phyloP scores from a whole-genome alignment of 495 filamentous ascomycete species.

The Neurospora sublineolata region DNA sequence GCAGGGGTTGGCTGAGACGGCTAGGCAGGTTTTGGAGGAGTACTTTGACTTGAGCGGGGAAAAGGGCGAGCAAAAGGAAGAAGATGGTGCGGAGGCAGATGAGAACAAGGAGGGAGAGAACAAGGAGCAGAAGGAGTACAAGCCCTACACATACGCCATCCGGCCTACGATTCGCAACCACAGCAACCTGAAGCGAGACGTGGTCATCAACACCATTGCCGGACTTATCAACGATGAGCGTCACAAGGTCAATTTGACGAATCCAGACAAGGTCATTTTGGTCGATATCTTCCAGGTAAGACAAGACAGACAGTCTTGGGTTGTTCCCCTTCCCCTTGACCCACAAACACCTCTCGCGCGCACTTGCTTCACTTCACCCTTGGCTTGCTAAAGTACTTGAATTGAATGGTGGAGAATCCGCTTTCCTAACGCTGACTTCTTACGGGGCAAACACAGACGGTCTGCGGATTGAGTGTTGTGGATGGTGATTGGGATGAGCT shows the following conservation, averaged over 20 bases:
- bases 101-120: conserved; percentile 26
- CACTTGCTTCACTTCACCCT: not conserved
- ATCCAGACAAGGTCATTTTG: conserved; percentile 74
- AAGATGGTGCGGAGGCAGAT: conserved; percentile 1
- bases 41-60: conserved; percentile 51
- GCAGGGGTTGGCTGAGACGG: conserved; percentile 61
- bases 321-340: not conserved
- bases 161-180: conserved; percentile 74
- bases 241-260: conserved; percentile 74
- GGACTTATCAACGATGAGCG: conserved; percentile 35
- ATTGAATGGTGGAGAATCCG: not conserved
- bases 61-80: not conserved
- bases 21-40: conserved; percentile 53
- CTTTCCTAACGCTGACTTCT: not conserved
- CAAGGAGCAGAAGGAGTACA: conserved; percentile 25
- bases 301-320: not conserved
- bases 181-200: conserved; percentile 57
- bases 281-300: conserved; percentile 82
- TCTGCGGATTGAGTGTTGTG: conserved; percentile 38
- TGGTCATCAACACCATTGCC: conserved; percentile 71
- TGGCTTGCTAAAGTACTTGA: not conserved
- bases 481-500: conserved; percentile 38
- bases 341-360: not conserved
- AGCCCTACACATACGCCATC: conserved; percentile 56
- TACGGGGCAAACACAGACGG: conserved; percentile 16